A percentile compares a stretch with the other conserved stretches of the same genome.
Evolutionary conservation across 2,329 filamentous ascomycete genomes (phyloP).

Genomic region (Diaporthe ampelina): DNA sequence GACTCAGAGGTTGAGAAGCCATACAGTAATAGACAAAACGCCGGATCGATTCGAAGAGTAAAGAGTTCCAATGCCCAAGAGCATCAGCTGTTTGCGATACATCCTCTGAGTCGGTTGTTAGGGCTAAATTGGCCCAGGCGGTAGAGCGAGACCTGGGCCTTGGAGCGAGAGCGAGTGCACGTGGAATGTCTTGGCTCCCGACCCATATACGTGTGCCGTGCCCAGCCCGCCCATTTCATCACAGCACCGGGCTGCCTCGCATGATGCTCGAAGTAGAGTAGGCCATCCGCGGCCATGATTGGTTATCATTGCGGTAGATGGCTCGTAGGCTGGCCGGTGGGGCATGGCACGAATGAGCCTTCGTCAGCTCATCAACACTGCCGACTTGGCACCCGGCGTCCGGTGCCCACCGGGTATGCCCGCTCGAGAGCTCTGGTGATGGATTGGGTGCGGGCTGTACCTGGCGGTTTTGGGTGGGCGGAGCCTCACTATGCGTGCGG

Average conservation of each 20-base stretch:
- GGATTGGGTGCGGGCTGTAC: background rate
- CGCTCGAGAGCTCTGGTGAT: background rate
- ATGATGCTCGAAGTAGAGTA: background rate
- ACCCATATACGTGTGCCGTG: background rate
- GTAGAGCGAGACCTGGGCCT: background rate
- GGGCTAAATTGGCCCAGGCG: background rate
- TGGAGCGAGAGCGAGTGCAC: constrained; percentile 5
- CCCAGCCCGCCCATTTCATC: background rate
- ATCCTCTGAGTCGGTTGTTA: background rate
- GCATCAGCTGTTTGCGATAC: background rate
- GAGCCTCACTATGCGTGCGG: constrained; percentile 18
- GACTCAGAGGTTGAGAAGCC: background rate
- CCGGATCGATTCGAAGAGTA: too few relatives aligned
- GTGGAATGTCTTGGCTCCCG: background rate
- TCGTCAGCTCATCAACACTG: constrained; percentile 14
- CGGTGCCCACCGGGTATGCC: background rate
- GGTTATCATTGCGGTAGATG: background rate
- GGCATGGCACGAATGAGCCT: constrained; percentile 23
- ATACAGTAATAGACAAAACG: too few relatives aligned
- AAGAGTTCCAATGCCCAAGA: background rate
- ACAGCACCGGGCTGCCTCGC: background rate
- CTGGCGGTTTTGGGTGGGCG: constrained; percentile 22
- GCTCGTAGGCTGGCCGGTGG: background rate
- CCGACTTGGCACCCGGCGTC: background rate
- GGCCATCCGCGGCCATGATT: background rate